Base-by-base conservation (phyloP, 495 filamentous ascomycete species). In the Xylaria palmicola region DNA sequence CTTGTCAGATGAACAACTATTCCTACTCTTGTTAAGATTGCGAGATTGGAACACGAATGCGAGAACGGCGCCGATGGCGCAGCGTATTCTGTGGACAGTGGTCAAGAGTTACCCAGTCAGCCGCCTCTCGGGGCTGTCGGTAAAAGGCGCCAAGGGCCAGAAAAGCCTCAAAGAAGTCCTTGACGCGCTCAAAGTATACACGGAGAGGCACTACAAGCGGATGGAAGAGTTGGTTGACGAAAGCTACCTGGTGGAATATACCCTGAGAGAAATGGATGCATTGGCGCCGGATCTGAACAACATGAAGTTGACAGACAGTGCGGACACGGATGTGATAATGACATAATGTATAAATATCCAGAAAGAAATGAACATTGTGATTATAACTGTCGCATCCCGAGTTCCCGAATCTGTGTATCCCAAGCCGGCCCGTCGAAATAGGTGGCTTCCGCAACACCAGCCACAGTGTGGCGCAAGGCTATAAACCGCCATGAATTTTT, bases 41-140 rank as follows among this genome's bases (percentile, higher is more conserved):
- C 79, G 95, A 27, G 93, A 98, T 75, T 98, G 94, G 94, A 98
- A 98, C 69, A 95, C 94, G 17, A 97, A 96, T 62, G 93, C 90
- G 0, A 81, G 90, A 58, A 94, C 90, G n/a, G 86, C 92, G 8
- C 81, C 83, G 2, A 86, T 97, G 27, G 88, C 94, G 6, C 94
- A 99, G 76, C 83, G 88, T 45, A 85, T 98, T n/a, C 75, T 99
- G 43, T 86, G 83, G 74, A 84, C 87, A 15, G 68, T 99, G 12
- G 86, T 97, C 58, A 84, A 85, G 59, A 86, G 83, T 43, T 92
- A 96, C 69, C 88, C 90, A 15, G 87, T 87, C 17, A 81, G 82
- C 32, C 83, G 88, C 36, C 81, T 98, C 50, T 78, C 79, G 1
- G 79, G 68, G 61, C 53, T 85, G 36, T 77, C 73, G 7, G 83